Conservation (phyloP, 805 yeast genomes). For the Candida piceae region DNA sequence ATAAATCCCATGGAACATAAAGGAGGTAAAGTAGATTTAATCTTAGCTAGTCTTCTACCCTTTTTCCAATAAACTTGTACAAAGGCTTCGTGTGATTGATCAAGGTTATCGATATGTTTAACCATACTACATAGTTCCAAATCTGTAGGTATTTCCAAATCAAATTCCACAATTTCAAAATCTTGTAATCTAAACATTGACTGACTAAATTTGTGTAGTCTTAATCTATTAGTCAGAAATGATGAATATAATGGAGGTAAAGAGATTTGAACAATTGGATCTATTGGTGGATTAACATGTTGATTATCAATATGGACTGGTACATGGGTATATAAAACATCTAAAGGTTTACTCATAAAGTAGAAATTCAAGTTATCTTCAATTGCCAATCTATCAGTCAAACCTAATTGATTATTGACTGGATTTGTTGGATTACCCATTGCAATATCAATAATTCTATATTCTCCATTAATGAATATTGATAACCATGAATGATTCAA, state of each 20-base stretch:
- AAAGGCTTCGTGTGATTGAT: slow-evolving; percentile 44
- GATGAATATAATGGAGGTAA: slow-evolving; percentile 87
- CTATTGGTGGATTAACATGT: slow-evolving; percentile 81
- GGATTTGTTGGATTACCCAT: slow-evolving; percentile 58
- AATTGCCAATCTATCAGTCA: slow-evolving; percentile 23
- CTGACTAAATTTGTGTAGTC: slow-evolving; percentile 66
- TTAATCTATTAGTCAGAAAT: slow-evolving; percentile 55
- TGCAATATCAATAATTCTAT: slow-evolving; percentile 73
- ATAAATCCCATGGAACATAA: slow-evolving; percentile 64
- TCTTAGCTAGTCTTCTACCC: slow-evolving; percentile 58
- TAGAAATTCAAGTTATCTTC: slow-evolving; percentile 40
- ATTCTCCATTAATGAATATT: slow-evolving; percentile 66
- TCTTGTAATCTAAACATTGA: slow-evolving; percentile 70
- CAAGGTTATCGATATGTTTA: slow-evolving; percentile 32
- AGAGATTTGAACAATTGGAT: slow-evolving; percentile 68
- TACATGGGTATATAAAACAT: slow-evolving; percentile 77
- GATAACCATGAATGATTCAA: slow-evolving; percentile 89
- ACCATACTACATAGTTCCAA: slow-evolving; percentile 64
- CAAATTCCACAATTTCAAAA: slow-evolving; percentile 75
- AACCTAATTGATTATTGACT: slow-evolving; percentile 37
- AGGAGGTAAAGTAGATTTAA: slow-evolving; percentile 78
- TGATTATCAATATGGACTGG: slow-evolving; percentile 78
- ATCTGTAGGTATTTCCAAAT: slow-evolving; percentile 62
- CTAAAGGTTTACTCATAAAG: slow-evolving; percentile 72
- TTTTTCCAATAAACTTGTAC: slow-evolving; percentile 77